Evolutionary conservation across 1,284 basidiomycete species (phyloP).

Genomic region (Rhodotorula sp.): DNA sequence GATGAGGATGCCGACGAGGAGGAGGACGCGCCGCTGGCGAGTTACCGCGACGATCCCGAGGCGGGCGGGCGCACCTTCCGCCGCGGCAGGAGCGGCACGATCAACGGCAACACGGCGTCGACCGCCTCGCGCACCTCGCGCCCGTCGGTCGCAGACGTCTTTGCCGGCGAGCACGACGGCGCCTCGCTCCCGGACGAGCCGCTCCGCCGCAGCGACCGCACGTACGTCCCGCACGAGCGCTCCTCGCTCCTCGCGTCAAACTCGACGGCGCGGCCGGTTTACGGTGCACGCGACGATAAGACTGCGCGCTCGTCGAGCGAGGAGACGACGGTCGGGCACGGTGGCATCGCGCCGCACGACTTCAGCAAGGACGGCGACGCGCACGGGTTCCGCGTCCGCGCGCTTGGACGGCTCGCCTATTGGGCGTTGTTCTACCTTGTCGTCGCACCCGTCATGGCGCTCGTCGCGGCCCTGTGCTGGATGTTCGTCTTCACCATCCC

Average conservation of each 20-base stretch:
- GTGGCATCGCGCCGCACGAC: constrained; percentile 21
- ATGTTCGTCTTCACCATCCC: constrained; percentile 90
- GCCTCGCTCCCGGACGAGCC: constrained; percentile 29
- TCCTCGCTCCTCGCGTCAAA: constrained; percentile 18
- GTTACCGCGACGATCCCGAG: constrained; percentile 29
- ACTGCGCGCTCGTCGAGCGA: constrained; percentile 18
- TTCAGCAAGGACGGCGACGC: constrained; percentile 22
- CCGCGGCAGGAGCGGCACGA: constrained; percentile 26
- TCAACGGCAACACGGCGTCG: constrained; percentile 26
- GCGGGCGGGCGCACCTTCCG: constrained; percentile 33
- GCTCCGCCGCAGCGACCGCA: constrained; percentile 10
- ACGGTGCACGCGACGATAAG: constrained; percentile 15
- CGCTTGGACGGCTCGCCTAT: constrained; percentile 65
- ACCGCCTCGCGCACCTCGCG: constrained; percentile 14
- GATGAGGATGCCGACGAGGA: constrained; percentile 53
- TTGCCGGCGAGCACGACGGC: background rate
- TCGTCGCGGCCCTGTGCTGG: constrained; percentile 89
- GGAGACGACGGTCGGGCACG: constrained; percentile 21
- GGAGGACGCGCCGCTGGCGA: constrained; percentile 43
- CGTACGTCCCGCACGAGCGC: constrained; percentile 10
- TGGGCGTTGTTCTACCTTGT: constrained; percentile 73
- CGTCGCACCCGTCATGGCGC: constrained; percentile 84
- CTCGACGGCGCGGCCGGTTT: background rate
- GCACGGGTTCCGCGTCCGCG: constrained; percentile 50
- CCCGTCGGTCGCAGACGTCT: constrained; percentile 16